Conservation (phyloP, 2,329 filamentous ascomycete species). For the Fusarium chaquense region DNA sequence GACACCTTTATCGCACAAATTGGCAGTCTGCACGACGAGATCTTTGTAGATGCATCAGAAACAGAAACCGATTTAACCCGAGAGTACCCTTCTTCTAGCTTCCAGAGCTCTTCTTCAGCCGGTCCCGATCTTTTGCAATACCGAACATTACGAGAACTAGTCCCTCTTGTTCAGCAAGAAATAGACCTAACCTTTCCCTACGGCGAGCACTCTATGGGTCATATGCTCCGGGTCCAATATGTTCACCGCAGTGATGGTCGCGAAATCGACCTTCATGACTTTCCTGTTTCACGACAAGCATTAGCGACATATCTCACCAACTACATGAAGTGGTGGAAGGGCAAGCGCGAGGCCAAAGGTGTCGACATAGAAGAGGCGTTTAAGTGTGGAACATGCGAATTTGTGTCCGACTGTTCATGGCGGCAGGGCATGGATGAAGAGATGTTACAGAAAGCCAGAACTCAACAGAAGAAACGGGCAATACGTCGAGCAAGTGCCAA, state of each 20-base stretch:
- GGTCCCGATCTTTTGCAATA: conserved; percentile 59
- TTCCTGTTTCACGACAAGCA: conserved; percentile 73
- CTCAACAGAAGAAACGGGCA: conserved; percentile 42
- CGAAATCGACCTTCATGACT: conserved; percentile 66
- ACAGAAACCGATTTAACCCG: conserved; percentile 25
- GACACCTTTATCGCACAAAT: conserved; percentile 84
- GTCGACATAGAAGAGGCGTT: conserved; percentile 87
- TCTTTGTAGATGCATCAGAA: conserved; percentile 67
- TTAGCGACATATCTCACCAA: conserved; percentile 75
- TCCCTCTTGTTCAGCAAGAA: conserved; percentile 61
- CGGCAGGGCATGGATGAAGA: conserved; percentile 76
- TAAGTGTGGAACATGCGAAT: conserved; percentile 89
- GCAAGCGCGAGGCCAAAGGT: conserved; percentile 76
- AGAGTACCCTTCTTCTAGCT: conserved; percentile 29
- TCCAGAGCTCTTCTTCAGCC: conserved; percentile 35
- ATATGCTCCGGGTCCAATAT: conserved; percentile 67
- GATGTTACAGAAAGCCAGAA: conserved; percentile 43
- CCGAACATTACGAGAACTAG: conserved; percentile 60
- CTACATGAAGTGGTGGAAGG: conserved; percentile 90
- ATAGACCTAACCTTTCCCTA: conserved; percentile 65
- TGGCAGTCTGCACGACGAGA: conserved; percentile 73
- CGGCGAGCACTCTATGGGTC: conserved; percentile 61
- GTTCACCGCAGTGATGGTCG: conserved; percentile 64
- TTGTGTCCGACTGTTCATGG: conserved; percentile 83
- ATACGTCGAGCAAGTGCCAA: conserved; percentile 23